Base-by-base conservation (phyloP, 495 filamentous ascomycete species). In the Penicillium riverlandense region DNA sequence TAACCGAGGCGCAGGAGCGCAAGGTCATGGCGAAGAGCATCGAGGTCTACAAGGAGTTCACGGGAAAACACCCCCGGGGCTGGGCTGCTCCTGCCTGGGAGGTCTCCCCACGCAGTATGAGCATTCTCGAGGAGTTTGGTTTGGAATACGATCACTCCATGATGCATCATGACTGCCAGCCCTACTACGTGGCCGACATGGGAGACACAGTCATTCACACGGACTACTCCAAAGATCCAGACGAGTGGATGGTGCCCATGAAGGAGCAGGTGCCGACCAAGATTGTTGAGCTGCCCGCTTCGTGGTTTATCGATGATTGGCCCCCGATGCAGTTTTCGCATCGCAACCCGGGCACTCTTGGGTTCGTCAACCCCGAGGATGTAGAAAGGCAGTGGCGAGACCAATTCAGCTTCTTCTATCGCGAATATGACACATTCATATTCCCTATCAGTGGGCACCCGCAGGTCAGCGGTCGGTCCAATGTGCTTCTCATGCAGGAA, bases 361-460 rank as follows among this genome's bases (percentile, higher is more conserved):
- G 79, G 11, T 83, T 65, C 59, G 77, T 83, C 1, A 73, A 78
- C 49, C 64, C 78, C 11, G 61, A 63, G 36, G 70, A 70, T 41
- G 69, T 82, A 29, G 72, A 80, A 52, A 61, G 71, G 41, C 66
- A 80, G 27, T 84, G 80, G 79, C 64, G 71, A 41, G 67, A 74
- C 35, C 73, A 79, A 37, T 83, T 82, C 50, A 66, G 79, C 40
- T 82, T 75, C 58, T 75, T 75, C 44, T 82, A 80, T 46, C 65
- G 74, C 29, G 78, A 82, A 57, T 73, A 78, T 44, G 76, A 80
- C 43, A 71, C 75, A 38, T 84, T 82, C 46, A 63, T 82, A 9
- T 82, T 81, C 56, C 78, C 78, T 2, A 73, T 82, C 39, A 74
- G 76, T 1, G 72, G 80, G 33, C 78, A 83, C 59, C 79, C 79